These are phyloP conservation scores for Amphichorda felina DNA, from an alignment of 2,329 filamentous ascomycete genomes.

Conservation along the genomic window DNA sequence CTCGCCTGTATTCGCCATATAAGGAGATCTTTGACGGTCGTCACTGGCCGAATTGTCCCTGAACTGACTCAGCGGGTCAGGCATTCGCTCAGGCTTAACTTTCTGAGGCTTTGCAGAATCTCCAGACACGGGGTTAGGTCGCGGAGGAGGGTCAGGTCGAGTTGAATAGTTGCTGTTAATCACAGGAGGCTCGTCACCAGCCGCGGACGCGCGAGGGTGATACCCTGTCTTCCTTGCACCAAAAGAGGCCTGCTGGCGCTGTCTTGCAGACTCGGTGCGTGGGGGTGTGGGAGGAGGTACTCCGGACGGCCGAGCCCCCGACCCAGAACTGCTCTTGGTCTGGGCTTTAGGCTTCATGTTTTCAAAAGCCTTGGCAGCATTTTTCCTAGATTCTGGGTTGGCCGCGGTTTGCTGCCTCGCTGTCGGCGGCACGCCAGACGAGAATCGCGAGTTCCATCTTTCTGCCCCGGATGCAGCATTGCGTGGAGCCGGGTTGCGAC, in stretches of 20 bases:
- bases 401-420: constrained; percentile 21
- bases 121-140: constrained; percentile 3
- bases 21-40: constrained; percentile 44
- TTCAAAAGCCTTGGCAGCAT: constrained; percentile 28
- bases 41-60: constrained; percentile 30
- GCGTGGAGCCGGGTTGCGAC: constrained; percentile 19
- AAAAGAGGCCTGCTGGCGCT: constrained; percentile 43
- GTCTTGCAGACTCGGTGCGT: constrained; percentile 37
- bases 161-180: constrained; percentile 38
- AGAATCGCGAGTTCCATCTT: constrained; percentile 30
- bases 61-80: constrained; percentile 37
- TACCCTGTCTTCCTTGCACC: constrained; percentile 37
- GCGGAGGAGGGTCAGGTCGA: constrained; percentile 11
- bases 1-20: constrained; percentile 43
- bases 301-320: constrained; percentile 1
- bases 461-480: constrained; percentile 26
- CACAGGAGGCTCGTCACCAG: constrained; percentile 40
- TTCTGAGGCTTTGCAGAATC: constrained; percentile 7
- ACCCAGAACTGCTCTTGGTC: constrained; percentile 8
- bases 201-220: constrained; percentile 32
- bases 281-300: constrained; percentile 26
- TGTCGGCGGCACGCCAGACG: constrained; percentile 27
- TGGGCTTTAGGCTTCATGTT: constrained; percentile 26
- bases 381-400: constrained; percentile 25
- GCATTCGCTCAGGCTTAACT: constrained; percentile 13